Base-by-base conservation (phyloP, 1,139 yeast species). In the Kodamaea fungicola region DNA sequence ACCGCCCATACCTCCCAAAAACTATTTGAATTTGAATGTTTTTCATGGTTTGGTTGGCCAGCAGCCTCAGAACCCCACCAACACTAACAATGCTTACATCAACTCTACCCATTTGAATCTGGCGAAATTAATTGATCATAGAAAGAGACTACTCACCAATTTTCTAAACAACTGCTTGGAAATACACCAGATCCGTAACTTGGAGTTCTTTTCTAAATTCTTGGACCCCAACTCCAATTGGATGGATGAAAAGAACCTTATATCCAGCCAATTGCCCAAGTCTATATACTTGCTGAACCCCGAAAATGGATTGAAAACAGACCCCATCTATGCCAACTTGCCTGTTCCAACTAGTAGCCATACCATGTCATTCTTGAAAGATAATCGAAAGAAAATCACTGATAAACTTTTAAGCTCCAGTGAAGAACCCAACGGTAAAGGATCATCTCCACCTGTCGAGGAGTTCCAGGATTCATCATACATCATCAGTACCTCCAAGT, bases 1-100 rank as follows among this genome's bases (percentile, higher is more conserved):
- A 5, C 98, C 98, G 2, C 96, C 97, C 0, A 88, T 94, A 27
- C 98, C 98, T 0, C 96, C 90, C 46, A 92, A 92, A 60, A 96
- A 92, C 43, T 71, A 69, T 46, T 53, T 67, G 32, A 63, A 63
- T 34, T 59, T 70, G 32, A 58, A 61, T 6, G 50, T 64, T 32
- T 54, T 70, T 36, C 67, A 66, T 42, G 70, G 67, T 1, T 44
- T 68, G 16, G 69, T 62, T 12, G 55, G 57, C 3, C 42, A 32
- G 7, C 35, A 35, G 8, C 31, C 39, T 16, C 30, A 46, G 5
- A 26, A 37, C 9, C 28, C 37, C 7, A 28, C 40, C 16, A 28
- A 35, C 28, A 38, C 33, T 22, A 40, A 33, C n/a, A 29, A 33
- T 12, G 31, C 38, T 6, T 70, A 69, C 42, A 68, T 69, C 38